Evolutionary conservation across 73 alveolate genomes (phyloP), one percentile per base, ranked within the genome.

Genomic region (Blepharisma stoltei): DNA sequence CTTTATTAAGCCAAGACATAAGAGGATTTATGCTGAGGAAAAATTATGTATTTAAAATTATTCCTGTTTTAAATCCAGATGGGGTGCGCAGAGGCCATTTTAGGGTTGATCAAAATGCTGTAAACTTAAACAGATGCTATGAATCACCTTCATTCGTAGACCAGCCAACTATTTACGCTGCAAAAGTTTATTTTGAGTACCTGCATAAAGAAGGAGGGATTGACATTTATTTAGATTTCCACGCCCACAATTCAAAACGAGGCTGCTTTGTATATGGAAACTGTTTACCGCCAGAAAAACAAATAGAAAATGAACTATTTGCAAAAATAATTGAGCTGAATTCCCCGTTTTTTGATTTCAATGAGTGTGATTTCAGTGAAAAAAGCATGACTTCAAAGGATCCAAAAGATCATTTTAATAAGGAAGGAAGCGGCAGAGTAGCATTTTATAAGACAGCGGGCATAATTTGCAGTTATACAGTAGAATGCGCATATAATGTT

Each of bases 371-470:
- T 55, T 89, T 85, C 54, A 54, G 85, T 44, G 91, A 86, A 43
- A 83, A 82, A 55, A 54, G 81, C 47, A 86, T 89, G 96, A 88
- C 80, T 5, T 53, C 86, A 7, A 81, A 78, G 70, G 84, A 82
- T 52, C 79, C 71, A 71, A 78, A 83, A 78, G 85, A 83, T 20
- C 83, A 84, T 48, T 70, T 77, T 7, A 67, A 85, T 5, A 86
- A 87, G 54, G 93, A 85, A 73, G 94, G 94, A 9, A 82, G 89
- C 8, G 88, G 92, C 6, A 77, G 96, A 71, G 96, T 89, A 5
- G 90, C 85, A 47, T 70, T 86, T 50, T 84, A 83, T 53, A 84
- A 89, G 78, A 78, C 60, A 65, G 81, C 90, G 0, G 86, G 86
- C 32, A 54, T 81, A 37, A 78, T 78, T 9, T 92, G 86, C 79